Base-by-base conservation (phyloP, 192 early-diverging fungal genomes). In the Coemansia sp. region DNA sequence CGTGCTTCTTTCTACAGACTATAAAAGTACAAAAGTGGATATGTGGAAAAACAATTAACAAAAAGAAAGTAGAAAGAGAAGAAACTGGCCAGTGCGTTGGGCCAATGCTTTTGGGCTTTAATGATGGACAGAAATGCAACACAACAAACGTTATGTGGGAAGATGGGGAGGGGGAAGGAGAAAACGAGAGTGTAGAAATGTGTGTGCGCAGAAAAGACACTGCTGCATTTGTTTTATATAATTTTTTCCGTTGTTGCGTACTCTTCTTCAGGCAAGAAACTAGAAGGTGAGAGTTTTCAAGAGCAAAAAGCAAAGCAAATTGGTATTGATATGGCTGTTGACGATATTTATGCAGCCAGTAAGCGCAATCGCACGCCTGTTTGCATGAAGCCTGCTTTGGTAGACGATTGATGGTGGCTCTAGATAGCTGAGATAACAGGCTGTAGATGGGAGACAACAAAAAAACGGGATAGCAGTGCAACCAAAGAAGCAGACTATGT, bases 71-170 rank as follows among this genome's bases (percentile, higher is more conserved):
- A 59, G 57, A 59, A 41, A 39, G 9, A 36, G 39, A 54, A 26
- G 19, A 54, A 26, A 37, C 5, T 59, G 57, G 57, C 57, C 57
- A 59, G 57, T 59, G 57, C 57, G 57, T 37, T 26, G 26, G 26
- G 26, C 26, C 26, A 26, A 26, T 26, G 26, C 26, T 26, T 26
- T 26, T 26, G 26, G 26, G 26, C 26, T 26, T 26, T 26, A 26
- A 26, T 26, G 26, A 26, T 26, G 26, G 26, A 26, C 48, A 49
- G 48, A 16, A 49, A 16, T 12, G 47, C 47, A n/a, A 49, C 11
- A 49, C 12, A 49, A 49, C 5, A 49, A 22, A 54, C 26, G 26
- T 26, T 26, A 26, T 26, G 26, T 54, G 22, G 51, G 26, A 9
- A 22, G 22, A 3, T 18, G 19, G 42, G 42, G 42, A 43, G 26